Evolutionary conservation across 805 yeast genomes (phyloP), one percentile per base, ranked within the genome.

Genomic region (Spathaspora boniae): DNA sequence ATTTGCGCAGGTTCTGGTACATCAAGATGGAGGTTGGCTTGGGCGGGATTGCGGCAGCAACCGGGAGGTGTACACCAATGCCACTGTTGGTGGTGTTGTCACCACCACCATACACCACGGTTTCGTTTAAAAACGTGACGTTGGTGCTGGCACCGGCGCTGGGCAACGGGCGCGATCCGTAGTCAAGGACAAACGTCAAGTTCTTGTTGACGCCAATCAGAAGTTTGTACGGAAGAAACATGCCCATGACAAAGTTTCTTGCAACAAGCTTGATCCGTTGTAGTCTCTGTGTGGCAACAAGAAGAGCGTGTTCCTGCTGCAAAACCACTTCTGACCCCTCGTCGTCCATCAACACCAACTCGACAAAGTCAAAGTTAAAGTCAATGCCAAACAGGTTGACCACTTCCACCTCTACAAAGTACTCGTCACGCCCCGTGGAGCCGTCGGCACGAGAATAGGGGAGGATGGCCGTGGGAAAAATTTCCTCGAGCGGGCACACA

Each of bases 381-480:
- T 43, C 38, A 16, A 53, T 45, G 3, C 48, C 56, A 32, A 53
- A 62, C 0, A 47, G 42, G 36, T 69, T 69, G 3, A 40, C 38
- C 6, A 74, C 26, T 1, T 44, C 39, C 4, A 74, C 39, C 7
- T 53, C 58, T 2, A 78, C 40, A 25, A 43, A 58, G 34, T 74
- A 67, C 5, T 42, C 47, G 45, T 74, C 74, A 5, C 26, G 24
- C 7, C 37, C 27, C 5, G 40, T 17, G 37, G 56, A 4, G 3
- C 47, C 46, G 9, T 46, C 54, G 16, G 64, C 60, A 4, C 52
- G 45, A 9, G 78, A 51, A 34, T 50, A 60, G 0, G 76, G 73
- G 4, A 43, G 38, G 3, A 76, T 41, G 1, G 48, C 36, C 5
- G 66, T 46, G 1, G 46, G 42, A 37, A 76, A 70, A 32, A 75